Base-by-base conservation (phyloP, 1,284 basidiomycete species). In the Ustilago xerochloae region DNA sequence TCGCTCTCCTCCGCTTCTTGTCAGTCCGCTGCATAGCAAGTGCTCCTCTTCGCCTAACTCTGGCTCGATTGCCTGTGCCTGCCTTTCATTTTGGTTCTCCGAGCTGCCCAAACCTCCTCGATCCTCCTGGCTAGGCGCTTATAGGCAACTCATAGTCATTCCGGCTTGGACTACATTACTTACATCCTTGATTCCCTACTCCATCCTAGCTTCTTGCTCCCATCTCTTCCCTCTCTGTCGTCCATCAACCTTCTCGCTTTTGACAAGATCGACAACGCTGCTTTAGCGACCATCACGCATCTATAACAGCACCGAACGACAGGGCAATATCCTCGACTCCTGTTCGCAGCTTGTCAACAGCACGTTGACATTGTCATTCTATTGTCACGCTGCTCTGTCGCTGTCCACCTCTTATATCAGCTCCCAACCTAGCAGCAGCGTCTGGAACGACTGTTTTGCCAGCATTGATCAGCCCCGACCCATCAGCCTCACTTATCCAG, bases 401-500 rank as follows among this genome's bases (percentile, higher is more conserved):
- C 22, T 7, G 3, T 35, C 22, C 24, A n/a, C 18, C 28, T 13
- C 30, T 16, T 20, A 3, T 8, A n/a, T n/a, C n/a, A n/a, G n/a
- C 35, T 45, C 13, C 41, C 49, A 32, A 18, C 15, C 30, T 33
- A 56, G 32, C 52, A 43, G 50, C 63, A 50, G 18, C 55, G 56
- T 65, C 57, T 30, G 63, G 56, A 53, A 65, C 63, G 57, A 50
- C 16, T 50, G 63, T 46, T 13, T 39, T 24, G 28, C 30, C 55
- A 41, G 32, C 32, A 48, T 46, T 24, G 10, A 26, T n/a, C 41
- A 47, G 18, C 30, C n/a, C 12, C 29, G 9, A 41, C 6, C 60
- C 52, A 30, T 24, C 52, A 33, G 3, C 20, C 26, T 22, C 29
- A 20, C 32, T 33, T 33, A 10, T 10, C 32, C 32, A 33, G 32